Evolutionary conservation across 331 rosid genomes (phyloP), one percentile per base, ranked within the genome.

Genomic region (Erythrophleum ivorense): DNA sequence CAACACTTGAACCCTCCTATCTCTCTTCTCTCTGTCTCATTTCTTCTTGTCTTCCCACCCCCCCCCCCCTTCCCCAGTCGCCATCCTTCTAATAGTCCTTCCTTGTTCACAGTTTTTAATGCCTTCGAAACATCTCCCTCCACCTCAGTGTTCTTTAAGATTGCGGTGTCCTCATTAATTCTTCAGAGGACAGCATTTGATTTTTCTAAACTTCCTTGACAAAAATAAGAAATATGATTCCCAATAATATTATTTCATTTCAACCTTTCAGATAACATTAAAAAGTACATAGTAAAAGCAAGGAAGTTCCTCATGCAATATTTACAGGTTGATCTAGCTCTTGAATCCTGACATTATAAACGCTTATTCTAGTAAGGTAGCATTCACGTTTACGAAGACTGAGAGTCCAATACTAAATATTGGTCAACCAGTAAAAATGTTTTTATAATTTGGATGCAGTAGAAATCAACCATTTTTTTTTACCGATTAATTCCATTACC

Each of bases 271-370:
- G 69, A 31, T 5, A 13, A 5, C 21, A 34, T 2, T n/a, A 21
- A 58, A 41, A 82, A 40, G 41, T 6, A 64, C 66, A 70, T 49
- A 40, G 70, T 18, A 54, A 79, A 75, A 69, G 85, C 72, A 84
- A 77, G 73, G n/a, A 43, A 65, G 81, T 75, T 78, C 54, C 74
- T 79, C 75, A 75, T 48, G 69, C 13, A 76, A 59, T 63, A 34
- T 34, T 18, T 2, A 15, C 46, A 34, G 21, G 16, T 15, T 64
- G 70, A 64, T 64, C 45, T 34, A 64, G 45, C 19, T 15, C 24
- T 64, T 34, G 21, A 64, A 64, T 64, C 46, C 46, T 64, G 34
- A 64, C 38, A 14, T 15, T 34, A 15, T 34, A 40, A 34, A 64
- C 68, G 29, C 18, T 31, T 31, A 60, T 31, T 13, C 41, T 31